Percentiles rank a stretch among this genome's conserved stretches.
phyloP scores from a whole-genome alignment of 768 basidiomycete species.

The Wakefieldia striispora region DNA sequence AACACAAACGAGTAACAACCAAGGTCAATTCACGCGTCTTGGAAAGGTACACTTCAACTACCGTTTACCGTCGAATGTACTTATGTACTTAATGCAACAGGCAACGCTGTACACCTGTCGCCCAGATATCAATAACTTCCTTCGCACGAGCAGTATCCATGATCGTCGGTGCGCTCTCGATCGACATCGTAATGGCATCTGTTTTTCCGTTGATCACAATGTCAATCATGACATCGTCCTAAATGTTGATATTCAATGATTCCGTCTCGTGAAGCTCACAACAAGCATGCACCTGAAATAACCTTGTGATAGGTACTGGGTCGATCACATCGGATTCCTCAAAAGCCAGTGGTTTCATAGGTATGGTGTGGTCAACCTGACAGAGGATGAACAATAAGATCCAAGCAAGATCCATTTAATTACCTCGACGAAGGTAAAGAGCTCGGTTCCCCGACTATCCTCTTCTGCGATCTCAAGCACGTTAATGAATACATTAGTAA shows the following conservation, averaged over 20 bases:
- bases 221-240: constrained; percentile 37
- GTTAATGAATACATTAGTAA: constrained; percentile 46
- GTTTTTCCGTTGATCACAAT: constrained; percentile 22
- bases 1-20: neutral
- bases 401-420: constrained; percentile 4
- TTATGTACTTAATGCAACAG: constrained; percentile 3
- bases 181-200: constrained; percentile 19
- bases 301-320: constrained; percentile 18
- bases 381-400: neutral
- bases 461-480: constrained; percentile 38
- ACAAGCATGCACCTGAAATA: constrained; percentile 24
- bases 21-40: neutral
- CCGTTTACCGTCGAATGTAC: neutral
- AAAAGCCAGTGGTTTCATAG: constrained; percentile 10
- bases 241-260: neutral
- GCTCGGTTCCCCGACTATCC: constrained; percentile 4
- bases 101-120: constrained; percentile 14
- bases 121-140: constrained; percentile 21
- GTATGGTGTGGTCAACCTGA: constrained; percentile 38
- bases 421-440: constrained; percentile 38
- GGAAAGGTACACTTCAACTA: constrained; percentile 4
- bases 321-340: constrained; percentile 15
- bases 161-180: constrained; percentile 17
- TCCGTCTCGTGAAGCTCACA: neutral
- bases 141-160: constrained; percentile 15